Conservation (phyloP, 1,284 basidiomycete species). For the Cryptococcus floricola region DNA sequence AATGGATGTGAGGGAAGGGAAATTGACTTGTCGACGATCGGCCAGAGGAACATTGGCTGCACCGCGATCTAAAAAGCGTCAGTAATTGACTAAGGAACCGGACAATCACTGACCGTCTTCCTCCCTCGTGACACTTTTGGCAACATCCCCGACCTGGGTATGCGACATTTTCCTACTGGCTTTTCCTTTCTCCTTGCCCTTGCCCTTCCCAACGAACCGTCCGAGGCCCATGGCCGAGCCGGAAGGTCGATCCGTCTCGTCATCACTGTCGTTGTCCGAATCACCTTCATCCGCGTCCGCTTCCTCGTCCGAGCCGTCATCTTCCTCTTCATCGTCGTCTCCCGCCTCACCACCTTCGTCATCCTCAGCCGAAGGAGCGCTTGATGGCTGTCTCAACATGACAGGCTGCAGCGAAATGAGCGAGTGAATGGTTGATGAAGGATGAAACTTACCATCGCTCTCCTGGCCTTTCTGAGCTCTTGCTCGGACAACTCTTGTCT, state of each 20-base stretch:
- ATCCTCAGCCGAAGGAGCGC: conserved; percentile 15
- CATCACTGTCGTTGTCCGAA: conserved; percentile 23
- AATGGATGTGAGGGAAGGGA: conserved; percentile 9
- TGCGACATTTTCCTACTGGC: not conserved
- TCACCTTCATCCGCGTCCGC: conserved; percentile 7
- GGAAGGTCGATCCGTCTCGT: conserved; percentile 20
- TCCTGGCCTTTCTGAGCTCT: conserved; percentile 40
- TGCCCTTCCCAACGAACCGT: conserved; percentile 18
- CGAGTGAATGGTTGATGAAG: not conserved
- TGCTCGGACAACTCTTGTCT: conserved; percentile 30
- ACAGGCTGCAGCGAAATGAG: not conserved
- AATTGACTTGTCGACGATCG: conserved; percentile 18
- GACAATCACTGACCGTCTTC: conserved; percentile 24
- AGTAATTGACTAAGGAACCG: not conserved
- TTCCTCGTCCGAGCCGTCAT: conserved; percentile 23
- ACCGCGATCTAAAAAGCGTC: not conserved
- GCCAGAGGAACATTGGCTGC: conserved; percentile 5
- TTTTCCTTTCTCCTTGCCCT: conserved; percentile 4
- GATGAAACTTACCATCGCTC: conserved; percentile 36
- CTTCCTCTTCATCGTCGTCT: conserved; percentile 38
- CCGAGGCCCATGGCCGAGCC: not conserved
- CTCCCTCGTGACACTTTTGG: conserved; percentile 18
- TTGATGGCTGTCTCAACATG: conserved; percentile 29
- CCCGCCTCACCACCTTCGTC: conserved; percentile 28
- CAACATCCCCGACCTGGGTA: conserved; percentile 17